These are phyloP conservation scores for Fusarium pininemorale DNA, from an alignment of 2,329 filamentous ascomycete species.

Conservation along the genomic window DNA sequence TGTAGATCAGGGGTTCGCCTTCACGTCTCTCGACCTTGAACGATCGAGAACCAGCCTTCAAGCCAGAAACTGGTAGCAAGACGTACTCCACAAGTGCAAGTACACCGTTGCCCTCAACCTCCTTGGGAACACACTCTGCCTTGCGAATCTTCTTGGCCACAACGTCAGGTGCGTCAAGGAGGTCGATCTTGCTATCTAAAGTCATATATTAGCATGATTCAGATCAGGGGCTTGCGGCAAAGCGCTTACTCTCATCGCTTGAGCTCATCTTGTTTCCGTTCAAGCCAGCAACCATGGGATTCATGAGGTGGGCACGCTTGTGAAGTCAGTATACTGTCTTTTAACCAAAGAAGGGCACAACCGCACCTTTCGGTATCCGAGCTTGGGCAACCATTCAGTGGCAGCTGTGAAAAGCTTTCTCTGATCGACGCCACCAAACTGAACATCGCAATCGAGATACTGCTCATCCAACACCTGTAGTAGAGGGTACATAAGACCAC, in stretches of 20 bases:
- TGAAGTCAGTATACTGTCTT: constrained; percentile 1
- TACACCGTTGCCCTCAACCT: constrained; percentile 86
- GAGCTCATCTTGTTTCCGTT: constrained; percentile 87
- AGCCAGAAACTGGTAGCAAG: constrained; percentile 77
- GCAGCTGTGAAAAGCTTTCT: constrained; percentile 89
- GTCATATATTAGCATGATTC: background rate
- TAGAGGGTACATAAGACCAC: constrained; percentile 54
- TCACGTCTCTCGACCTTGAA: constrained; percentile 78
- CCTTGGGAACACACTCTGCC: constrained; percentile 78
- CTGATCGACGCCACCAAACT: constrained; percentile 88
- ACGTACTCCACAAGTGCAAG: constrained; percentile 89
- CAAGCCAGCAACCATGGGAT: constrained; percentile 90
- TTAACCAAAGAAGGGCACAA: too few species aligned
- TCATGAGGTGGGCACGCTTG: constrained; percentile 52
- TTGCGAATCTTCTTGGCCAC: constrained; percentile 88
- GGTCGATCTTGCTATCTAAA: constrained; percentile 86
- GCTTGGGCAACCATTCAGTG: constrained; percentile 82
- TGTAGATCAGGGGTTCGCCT: constrained; percentile 81
- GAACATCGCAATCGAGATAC: constrained; percentile 85
- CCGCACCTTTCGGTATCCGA: constrained; percentile 78
- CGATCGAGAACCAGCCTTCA: constrained; percentile 64
- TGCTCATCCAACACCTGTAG: constrained; percentile 92
- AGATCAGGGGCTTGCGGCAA: background rate
- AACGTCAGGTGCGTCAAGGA: constrained; percentile 80
- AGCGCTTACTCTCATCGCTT: constrained; percentile 67